Percentiles rank a stretch among this genome's conserved stretches.
Conservation (phyloP, 2,329 filamentous ascomycete genomes). For the Helotiales sp. region DNA sequence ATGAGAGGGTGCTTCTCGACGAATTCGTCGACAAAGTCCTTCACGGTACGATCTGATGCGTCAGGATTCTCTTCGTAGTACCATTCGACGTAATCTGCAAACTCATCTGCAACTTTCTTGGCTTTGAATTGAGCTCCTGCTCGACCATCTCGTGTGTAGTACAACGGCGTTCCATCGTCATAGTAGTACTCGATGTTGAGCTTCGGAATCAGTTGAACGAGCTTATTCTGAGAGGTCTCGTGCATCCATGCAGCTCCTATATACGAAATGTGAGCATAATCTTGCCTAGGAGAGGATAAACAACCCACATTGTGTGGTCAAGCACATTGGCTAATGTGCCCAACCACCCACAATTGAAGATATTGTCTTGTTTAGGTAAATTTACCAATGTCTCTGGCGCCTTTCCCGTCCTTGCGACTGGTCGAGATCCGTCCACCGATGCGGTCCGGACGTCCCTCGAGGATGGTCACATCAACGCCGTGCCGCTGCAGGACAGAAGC, state of each 20-base stretch:
- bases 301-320: constrained; percentile 34
- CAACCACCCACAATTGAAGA: constrained; percentile 34
- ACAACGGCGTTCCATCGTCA: constrained; percentile 43
- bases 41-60: constrained; percentile 41
- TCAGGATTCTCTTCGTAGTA: constrained; percentile 42
- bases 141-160: constrained; percentile 43
- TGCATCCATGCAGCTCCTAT: constrained; percentile 46
- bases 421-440: constrained; percentile 51
- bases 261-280: constrained; percentile 26
- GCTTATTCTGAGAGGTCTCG: constrained; percentile 45
- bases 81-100: constrained; percentile 43
- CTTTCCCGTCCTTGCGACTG: constrained; percentile 37
- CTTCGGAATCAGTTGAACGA: constrained; percentile 43
- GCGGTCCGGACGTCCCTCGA: constrained; percentile 53
- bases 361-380: constrained; percentile 36
- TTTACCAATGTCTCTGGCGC: constrained; percentile 41
- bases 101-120: constrained; percentile 47
- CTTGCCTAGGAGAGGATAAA: constrained; percentile 29
- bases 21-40: constrained; percentile 42
- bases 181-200: constrained; percentile 45
- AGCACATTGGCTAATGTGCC: constrained; percentile 19
- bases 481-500: constrained; percentile 54
- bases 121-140: constrained; percentile 46
- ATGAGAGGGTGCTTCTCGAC: constrained; percentile 42
- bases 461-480: constrained; percentile 53